These are phyloP conservation scores for Dryas drummondii DNA, from an alignment of 306 rosid genomes.

Conservation along the genomic window DNA sequence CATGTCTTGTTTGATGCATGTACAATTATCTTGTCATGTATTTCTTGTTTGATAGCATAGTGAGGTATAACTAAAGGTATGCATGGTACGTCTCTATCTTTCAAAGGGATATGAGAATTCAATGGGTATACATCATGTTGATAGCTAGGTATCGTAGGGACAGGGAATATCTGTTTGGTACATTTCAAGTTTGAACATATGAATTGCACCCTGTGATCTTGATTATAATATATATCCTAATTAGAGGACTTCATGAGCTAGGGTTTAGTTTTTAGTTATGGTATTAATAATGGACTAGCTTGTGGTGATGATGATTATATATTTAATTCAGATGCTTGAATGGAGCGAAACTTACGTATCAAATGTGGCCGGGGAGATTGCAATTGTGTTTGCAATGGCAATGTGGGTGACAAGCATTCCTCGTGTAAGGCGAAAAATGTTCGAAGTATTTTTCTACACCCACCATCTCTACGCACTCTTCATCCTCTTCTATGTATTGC, in stretches of 20 bases:
- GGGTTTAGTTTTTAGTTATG: too few relatives aligned
- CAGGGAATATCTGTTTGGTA: not conserved
- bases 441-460: conserved; percentile 69
- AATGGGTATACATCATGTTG: not conserved
- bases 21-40: not conserved
- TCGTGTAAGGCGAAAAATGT: conserved; percentile 51
- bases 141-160: too few relatives aligned
- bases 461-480: conserved; percentile 62
- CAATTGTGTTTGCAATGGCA: conserved; percentile 41
- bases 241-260: too few relatives aligned
- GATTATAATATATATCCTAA: too few relatives aligned
- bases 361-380: conserved; percentile 61
- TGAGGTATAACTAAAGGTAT: not conserved
- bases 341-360: conserved; percentile 56
- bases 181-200: not conserved
- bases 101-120: not conserved
- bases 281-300: too few relatives aligned
- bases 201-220: too few relatives aligned
- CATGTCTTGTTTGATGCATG: not conserved
- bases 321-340: conserved; percentile 29
- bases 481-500: conserved; percentile 56
- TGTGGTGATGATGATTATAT: too few relatives aligned
- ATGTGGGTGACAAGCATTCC: conserved; percentile 60
- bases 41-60: not conserved
- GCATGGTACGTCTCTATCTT: too few relatives aligned